Evolutionary conservation across 768 basidiomycete genomes (phyloP), one percentile per base, ranked within the genome.

Genomic region (Auricularia sp.): DNA sequence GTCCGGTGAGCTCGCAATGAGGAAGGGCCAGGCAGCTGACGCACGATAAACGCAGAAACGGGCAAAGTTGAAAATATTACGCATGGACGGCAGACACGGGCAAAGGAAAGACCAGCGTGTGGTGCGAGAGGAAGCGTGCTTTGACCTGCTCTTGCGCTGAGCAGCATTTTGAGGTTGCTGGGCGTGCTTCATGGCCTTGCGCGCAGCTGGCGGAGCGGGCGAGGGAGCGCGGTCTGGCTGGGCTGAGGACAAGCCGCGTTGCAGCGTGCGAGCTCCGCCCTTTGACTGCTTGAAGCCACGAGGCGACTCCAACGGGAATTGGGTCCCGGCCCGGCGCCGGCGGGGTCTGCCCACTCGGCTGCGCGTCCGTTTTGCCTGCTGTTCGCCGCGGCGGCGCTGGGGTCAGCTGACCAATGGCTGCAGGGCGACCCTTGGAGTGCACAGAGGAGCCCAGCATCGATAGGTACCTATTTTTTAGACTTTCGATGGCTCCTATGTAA

Each of bases 21-120:
- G 14, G 7, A 39, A n/a, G 6, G 5, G 12, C 14, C 3, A 36
- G 2, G 29, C 33, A 36, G 14, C 18, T 18, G 23, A 59, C 65
- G 63, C 62, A 63, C 63, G 68, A 61, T 58, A 67, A 61, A 68
- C 53, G 62, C 58, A 64, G 59, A 65, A 64, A 68, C 66, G 64
- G 54, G 61, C 34, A 66, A 62, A 65, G 58, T 67, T 69, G 63
- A 69, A 67, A 33, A 67, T 53, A 18, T 65, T 64, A 35, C 66
- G 62, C 68, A 69, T 69, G 51, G 47, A 61, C 12, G 64, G 66
- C 36, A 65, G 53, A 62, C 36, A 62, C n/a, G n/a, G 29, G 44
- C 12, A 62, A 29, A 29, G 29, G 29, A 43, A 62, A 8, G 61
- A 29, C 12, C 21, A 36, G 44, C 36, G 61, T 62, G 34, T 36